Evolutionary conservation across 2,329 filamentous ascomycete genomes (phyloP).

Genomic region (Aspergillus fijiensis): DNA sequence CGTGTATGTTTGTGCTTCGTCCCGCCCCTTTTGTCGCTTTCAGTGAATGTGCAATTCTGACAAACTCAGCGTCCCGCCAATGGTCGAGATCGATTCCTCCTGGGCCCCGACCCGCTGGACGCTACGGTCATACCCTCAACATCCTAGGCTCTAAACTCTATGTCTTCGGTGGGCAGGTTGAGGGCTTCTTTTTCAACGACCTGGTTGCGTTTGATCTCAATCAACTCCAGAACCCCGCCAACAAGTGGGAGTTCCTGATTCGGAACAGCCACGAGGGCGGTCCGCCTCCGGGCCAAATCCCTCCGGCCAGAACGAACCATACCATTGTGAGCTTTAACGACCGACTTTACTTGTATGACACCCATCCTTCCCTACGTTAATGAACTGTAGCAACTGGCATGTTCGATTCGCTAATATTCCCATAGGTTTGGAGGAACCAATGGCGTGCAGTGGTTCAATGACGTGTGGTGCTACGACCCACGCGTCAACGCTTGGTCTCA

Average conservation of each 20-base stretch:
- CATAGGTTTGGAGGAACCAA: constrained; percentile 93
- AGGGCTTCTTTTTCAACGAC: constrained; percentile 98
- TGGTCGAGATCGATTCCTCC: constrained; percentile 93
- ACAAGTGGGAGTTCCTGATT: constrained; percentile 92
- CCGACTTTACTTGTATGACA: constrained; percentile 81
- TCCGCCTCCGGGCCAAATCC: constrained; percentile 64
- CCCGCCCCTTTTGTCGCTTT: background rate
- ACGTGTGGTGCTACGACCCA: constrained; percentile 95
- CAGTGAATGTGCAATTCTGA: constrained; percentile 16
- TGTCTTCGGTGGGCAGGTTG: constrained; percentile 95
- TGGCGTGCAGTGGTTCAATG: constrained; percentile 95
- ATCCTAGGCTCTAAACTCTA: constrained; percentile 96
- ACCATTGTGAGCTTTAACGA: constrained; percentile 89
- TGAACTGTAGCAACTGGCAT: background rate
- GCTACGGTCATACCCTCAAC: constrained; percentile 94
- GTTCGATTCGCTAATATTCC: constrained; percentile 4
- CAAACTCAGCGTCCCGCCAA: constrained; percentile 79
- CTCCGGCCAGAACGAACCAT: constrained; percentile 91
- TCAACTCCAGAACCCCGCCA: constrained; percentile 83
- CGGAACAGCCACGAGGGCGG: constrained; percentile 64
- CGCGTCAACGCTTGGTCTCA: constrained; percentile 79
- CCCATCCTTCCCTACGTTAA: background rate
- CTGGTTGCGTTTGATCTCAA: constrained; percentile 94
- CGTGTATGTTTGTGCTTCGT: constrained; percentile 66
- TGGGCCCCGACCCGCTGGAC: constrained; percentile 79